phyloP scores from a whole-genome alignment of 2,329 filamentous ascomycete genomes.

The Exophiala sideris region DNA sequence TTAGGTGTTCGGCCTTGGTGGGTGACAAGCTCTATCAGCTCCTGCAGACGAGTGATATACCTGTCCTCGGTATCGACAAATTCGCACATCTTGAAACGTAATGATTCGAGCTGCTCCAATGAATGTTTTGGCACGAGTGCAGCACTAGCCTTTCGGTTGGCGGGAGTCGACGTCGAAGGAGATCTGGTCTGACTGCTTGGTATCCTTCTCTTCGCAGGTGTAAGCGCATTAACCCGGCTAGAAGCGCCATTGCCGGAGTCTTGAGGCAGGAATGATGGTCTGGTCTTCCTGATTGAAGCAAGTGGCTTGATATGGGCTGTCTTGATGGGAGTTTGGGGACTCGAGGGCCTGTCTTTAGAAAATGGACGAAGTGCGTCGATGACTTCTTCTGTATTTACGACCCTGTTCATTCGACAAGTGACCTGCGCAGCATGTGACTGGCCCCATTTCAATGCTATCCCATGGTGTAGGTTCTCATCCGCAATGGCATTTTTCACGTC shows the following conservation, averaged over 20 bases:
- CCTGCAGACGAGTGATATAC: conserved; percentile 84
- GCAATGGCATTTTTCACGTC: conserved; percentile 69
- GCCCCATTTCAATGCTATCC: conserved; percentile 27
- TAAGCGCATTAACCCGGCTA: conserved; percentile 14
- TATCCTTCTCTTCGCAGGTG: conserved; percentile 21
- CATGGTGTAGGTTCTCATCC: conserved; percentile 31
- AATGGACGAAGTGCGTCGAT: conserved; percentile 61
- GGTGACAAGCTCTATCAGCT: conserved; percentile 76
- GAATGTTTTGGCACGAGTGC: conserved; percentile 82
- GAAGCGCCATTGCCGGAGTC: conserved; percentile 11
- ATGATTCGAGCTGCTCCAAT: conserved; percentile 78
- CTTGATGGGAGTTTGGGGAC: conserved; percentile 16
- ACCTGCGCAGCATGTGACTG: conserved; percentile 92
- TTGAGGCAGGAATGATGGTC: conserved; percentile 25
- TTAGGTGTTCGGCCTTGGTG: conserved; percentile 68
- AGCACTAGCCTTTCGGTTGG: conserved; percentile 65
- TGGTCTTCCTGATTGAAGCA: conserved; percentile 27
- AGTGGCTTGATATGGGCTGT: conserved; percentile 8
- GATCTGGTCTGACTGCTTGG: conserved; percentile 21
- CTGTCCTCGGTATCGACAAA: conserved; percentile 89
- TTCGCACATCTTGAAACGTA: conserved; percentile 86
- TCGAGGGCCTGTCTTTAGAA: conserved; percentile 27
- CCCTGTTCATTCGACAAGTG: conserved; percentile 76
- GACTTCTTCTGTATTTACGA: conserved; percentile 72
- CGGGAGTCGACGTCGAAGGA: conserved; percentile 23